A percentile compares a stretch with the other conserved stretches of the same genome.
Conservation (phyloP, 768 basidiomycete genomes). For the Suillus discolor region DNA sequence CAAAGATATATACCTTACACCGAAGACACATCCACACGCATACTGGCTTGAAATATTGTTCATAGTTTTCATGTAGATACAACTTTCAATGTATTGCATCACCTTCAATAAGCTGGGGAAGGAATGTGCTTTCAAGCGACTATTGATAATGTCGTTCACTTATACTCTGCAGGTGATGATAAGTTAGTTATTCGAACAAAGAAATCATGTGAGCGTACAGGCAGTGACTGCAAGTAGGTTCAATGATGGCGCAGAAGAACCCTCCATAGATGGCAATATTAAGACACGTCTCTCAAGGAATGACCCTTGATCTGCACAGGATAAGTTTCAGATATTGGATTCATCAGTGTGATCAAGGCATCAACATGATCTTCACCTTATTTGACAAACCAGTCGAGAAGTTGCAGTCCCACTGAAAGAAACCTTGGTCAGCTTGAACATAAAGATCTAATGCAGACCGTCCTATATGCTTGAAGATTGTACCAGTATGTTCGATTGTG, state of each 20-base stretch:
- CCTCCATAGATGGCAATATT: conserved; percentile 30
- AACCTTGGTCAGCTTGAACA: too few species aligned
- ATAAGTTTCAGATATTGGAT: conserved; percentile 1
- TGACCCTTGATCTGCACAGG: conserved; percentile 16
- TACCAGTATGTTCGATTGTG: too few species aligned
- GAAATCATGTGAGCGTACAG: conserved; percentile 19
- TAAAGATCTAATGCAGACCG: too few species aligned
- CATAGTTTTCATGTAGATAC: conserved; percentile 19
- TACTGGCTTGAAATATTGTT: conserved; percentile 21
- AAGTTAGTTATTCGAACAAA: not conserved
- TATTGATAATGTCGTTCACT: conserved; percentile 24
- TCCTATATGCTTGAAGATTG: too few species aligned
- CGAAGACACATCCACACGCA: conserved; percentile 24
- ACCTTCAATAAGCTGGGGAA: conserved; percentile 44
- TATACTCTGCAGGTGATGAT: conserved; percentile 16
- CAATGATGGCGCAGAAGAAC: conserved; percentile 28
- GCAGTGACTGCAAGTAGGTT: conserved; percentile 23
- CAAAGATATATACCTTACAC: conserved; percentile 16
- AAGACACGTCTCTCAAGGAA: conserved; percentile 1
- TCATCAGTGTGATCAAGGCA: too few species aligned
- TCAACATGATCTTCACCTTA: too few species aligned
- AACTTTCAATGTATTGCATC: not conserved
- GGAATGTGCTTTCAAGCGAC: conserved; percentile 38
- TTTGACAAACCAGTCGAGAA: too few species aligned
- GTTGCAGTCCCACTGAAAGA: too few species aligned